Base-by-base conservation (phyloP, 805 yeast genomes). In the Candida orba region DNA sequence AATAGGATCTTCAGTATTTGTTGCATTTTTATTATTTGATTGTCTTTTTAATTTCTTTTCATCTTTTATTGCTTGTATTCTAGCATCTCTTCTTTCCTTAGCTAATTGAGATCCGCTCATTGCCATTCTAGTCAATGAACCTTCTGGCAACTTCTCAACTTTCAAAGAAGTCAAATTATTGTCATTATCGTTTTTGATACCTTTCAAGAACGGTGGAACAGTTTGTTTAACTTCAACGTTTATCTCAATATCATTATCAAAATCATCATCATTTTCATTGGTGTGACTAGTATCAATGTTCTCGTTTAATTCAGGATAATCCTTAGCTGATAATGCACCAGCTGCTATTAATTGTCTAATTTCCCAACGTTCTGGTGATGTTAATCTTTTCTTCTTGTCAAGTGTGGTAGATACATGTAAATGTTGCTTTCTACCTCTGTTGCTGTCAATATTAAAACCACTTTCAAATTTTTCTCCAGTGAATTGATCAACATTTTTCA, bases 311-410 rank as follows among this genome's bases (percentile, higher is more conserved):
- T 80, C 90, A 1, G 89, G 89, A 55, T 80, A 79, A 48, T 82
- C 90, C 3, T 76, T 71, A 1, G 82, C 75, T 6, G 79, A 69
- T 0, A 79, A 76, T 0, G 77, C 90, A 3, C 95, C 95, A 6
- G 91, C 76, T 0, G 91, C 81, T 23, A 84, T 84, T 37, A 90
- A 65, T 57, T 90, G 96, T 30, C 84, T 70, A 41, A 86, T 72
- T 57, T 91, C 97, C 95, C 96, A 90, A 44, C 88, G 64, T 62
- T 90, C 98, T 0, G 95, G 95, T 0, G 95, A 84, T 0, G 95
- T 82, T 31, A 82, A 60, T 41, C 85, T 70, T 47, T 71, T 64
- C 48, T 62, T 67, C 8, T 45, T 49, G 12, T 51, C 52, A 9
- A 33, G 35, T 8, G 38, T 31, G 29, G 51, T 51, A 3, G 45